Conservation (phyloP, 352 stramenopile genomes). For the Globisporangium iwayamae region DNA sequence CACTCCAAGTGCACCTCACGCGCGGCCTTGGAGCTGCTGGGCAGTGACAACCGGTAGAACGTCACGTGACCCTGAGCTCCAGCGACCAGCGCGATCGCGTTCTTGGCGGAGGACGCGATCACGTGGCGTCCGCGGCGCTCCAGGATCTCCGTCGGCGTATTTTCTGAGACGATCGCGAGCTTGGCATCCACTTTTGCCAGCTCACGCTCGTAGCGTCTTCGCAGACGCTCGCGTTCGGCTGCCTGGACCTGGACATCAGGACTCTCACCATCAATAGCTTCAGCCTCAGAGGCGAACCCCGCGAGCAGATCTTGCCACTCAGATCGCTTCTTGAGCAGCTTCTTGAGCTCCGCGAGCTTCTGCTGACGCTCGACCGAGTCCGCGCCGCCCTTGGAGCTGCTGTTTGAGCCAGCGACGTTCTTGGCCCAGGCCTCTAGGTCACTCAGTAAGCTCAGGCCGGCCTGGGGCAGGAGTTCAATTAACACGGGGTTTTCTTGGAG, state of each 20-base stretch:
- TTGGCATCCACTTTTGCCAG: constrained; percentile 58
- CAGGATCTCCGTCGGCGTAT: constrained; percentile 44
- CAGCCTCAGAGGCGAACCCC: constrained; percentile 9
- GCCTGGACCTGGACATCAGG: constrained; percentile 7
- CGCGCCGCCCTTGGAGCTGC: neutral
- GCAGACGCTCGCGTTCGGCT: constrained; percentile 29
- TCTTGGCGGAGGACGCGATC: constrained; percentile 48
- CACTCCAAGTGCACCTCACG: constrained; percentile 49
- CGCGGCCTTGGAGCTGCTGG: constrained; percentile 19
- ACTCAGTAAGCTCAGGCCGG: constrained; percentile 25
- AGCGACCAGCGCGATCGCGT: constrained; percentile 47
- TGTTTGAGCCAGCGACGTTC: constrained; percentile 18
- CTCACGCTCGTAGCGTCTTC: constrained; percentile 50
- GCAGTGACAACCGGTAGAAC: constrained; percentile 29
- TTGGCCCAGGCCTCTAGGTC: constrained; percentile 40
- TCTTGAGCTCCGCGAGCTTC: constrained; percentile 46
- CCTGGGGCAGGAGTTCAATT: constrained; percentile 29
- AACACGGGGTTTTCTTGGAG: constrained; percentile 30
- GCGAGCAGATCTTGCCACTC: constrained; percentile 32
- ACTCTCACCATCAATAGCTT: neutral
- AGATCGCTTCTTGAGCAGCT: constrained; percentile 52
- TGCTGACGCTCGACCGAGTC: constrained; percentile 26
- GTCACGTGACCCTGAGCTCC: constrained; percentile 29
- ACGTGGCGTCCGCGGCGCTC: constrained; percentile 54
- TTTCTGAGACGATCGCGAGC: constrained; percentile 44